Percentiles rank a stretch among this genome's conserved stretches.
Conservation (phyloP, 495 filamentous ascomycete genomes). For the Pyrenula aspistea region DNA sequence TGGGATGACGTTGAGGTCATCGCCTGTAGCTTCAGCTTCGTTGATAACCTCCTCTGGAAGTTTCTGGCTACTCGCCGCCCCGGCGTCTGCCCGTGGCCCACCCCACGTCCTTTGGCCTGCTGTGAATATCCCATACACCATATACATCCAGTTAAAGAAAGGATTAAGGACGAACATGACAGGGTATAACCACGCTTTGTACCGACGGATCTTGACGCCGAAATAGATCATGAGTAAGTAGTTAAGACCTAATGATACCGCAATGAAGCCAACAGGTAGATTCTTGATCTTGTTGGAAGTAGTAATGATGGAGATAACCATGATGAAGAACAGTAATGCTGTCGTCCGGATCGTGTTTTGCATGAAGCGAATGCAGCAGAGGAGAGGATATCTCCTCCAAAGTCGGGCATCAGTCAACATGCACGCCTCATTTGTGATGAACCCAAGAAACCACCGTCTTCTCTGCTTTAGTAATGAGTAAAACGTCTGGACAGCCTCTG, state of each 20-base stretch:
- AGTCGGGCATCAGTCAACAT: conserved; percentile 93
- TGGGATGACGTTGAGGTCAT: conserved; percentile 85
- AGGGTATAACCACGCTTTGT: conserved; percentile 89
- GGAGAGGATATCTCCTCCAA: conserved; percentile 82
- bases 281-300: conserved; percentile 66
- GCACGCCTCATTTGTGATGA: conserved; percentile 96
- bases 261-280: conserved; percentile 89
- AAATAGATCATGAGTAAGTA: conserved; percentile 97
- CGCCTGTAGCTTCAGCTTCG: conserved; percentile 63
- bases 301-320: conserved; percentile 78
- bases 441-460: conserved; percentile 92
- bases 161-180: conserved; percentile 94
- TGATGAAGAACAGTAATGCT: conserved; percentile 88
- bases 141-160: conserved; percentile 98
- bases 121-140: conserved; percentile 81
- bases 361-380: conserved; percentile 84
- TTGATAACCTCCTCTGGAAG: conserved; percentile 78
- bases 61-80: conserved; percentile 64
- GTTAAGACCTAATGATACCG: conserved; percentile 87
- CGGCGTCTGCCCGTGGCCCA: conserved; percentile 86
- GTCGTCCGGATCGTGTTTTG: conserved; percentile 97
- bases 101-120: conserved; percentile 96
- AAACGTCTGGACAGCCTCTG: conserved; percentile 88
- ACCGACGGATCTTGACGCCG: conserved; percentile 71
- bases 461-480: conserved; percentile 84